phyloP scores from a whole-genome alignment of 2,329 filamentous ascomycete genomes.

The Sarocladium brachiariae region DNA sequence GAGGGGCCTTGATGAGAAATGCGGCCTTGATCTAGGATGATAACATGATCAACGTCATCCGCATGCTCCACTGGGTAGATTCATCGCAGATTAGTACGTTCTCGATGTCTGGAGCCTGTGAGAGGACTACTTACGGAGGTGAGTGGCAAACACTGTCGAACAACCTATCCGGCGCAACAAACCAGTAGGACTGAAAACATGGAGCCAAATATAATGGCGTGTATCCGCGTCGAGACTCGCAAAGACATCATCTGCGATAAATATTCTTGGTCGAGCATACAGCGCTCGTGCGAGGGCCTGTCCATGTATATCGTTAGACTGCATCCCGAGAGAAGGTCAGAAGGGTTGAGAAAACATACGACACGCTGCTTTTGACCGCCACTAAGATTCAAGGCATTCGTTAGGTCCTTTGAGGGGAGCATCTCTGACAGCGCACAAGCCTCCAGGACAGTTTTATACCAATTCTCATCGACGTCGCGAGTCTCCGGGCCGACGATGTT shows the following conservation, averaged over 20 bases:
- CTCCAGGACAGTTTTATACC: slow-evolving; percentile 25
- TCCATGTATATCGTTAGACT: slow-evolving; percentile 7
- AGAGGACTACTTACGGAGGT: background rate
- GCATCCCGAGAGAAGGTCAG: background rate
- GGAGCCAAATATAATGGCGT: slow-evolving; percentile 31
- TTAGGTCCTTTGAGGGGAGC: slow-evolving; percentile 19
- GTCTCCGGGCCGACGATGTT: background rate
- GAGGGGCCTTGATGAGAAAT: background rate
- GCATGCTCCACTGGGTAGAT: background rate
- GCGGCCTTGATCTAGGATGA: background rate
- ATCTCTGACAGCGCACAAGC: slow-evolving; percentile 25
- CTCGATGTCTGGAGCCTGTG: background rate
- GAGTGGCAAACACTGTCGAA: slow-evolving; percentile 26
- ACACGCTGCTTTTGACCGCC: slow-evolving; percentile 29
- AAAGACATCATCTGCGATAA: slow-evolving; percentile 33
- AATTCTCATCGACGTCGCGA: slow-evolving; percentile 17
- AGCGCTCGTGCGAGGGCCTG: slow-evolving; percentile 26
- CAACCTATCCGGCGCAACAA: slow-evolving; percentile 25
- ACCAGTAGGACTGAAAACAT: slow-evolving; percentile 29
- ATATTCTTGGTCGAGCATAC: slow-evolving; percentile 24
- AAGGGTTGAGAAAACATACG: slow-evolving; percentile 15
- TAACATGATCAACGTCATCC: background rate
- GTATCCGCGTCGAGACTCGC: slow-evolving; percentile 35
- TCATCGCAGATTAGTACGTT: background rate
- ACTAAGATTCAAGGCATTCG: slow-evolving; percentile 26